Base-by-base conservation (phyloP, 2,329 filamentous ascomycete genomes). In the Cercospora zeina region DNA sequence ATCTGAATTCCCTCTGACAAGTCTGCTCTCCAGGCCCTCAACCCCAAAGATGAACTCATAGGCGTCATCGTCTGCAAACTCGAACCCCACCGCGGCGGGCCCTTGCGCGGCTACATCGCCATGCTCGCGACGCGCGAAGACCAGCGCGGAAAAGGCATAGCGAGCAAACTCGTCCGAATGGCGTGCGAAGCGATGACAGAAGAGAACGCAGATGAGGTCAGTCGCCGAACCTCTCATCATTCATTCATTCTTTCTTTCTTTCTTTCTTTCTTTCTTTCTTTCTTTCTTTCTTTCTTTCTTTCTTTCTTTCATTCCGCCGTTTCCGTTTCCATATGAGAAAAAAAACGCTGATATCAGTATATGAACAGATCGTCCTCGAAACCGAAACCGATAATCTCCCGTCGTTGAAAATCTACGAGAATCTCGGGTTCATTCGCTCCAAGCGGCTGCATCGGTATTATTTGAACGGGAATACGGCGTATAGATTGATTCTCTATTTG, bases 361-460 rank as follows among this genome's bases (percentile, higher is more conserved):
- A 27, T 36, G 19, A 58, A 45, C 47, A 85, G 81, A 88, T 99
- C 64, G 93, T 96, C 1, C 85, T 99, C 30, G 95, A 99, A 79
- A 99, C 95, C 0, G 95, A 99, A 78, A 91, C 96, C 76, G 91
- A 89, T 14, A 99, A 99, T 73, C 85, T 87, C 0, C 88, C 92
- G 0, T 95, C 93, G 19, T 91, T 97, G 80, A 89, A 91, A 67
- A 80, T 99, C 9, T 99, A 99, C 76, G 93, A 99, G 76, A 83
- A 92, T 0, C 81, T 99, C 7, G 95, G 95, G 0, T 99, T 99
- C 72, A 77, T 97, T 21, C 83, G 93, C 56, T 96, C 91, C 63
- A 99, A 99, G 77, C 90, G 92, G 64, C 78, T 99, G 58, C 93
- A 97, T 76, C 84, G 95, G 47, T 99, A 99, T 74, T 99, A 99